Percentiles rank a stretch among this genome's conserved stretches.
These are phyloP conservation scores for Yamadazyma kitorensis DNA, from an alignment of 805 yeast genomes.

Conservation along the genomic window DNA sequence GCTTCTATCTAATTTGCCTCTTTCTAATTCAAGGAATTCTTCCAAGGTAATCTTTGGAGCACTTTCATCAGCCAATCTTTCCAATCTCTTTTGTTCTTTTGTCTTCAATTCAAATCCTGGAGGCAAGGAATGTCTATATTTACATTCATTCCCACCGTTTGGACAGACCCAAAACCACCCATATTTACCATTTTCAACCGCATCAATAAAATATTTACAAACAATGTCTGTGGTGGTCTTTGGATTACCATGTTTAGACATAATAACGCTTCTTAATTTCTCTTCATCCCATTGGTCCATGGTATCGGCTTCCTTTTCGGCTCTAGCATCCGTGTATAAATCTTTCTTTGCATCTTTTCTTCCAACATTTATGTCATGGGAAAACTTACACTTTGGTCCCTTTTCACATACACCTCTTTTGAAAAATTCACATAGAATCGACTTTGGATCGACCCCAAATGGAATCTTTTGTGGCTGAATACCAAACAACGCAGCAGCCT, in stretches of 20 bases:
- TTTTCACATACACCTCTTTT: conserved; percentile 83
- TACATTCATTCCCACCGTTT: conserved; percentile 88
- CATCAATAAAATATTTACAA: conserved; percentile 92
- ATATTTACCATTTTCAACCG: conserved; percentile 94
- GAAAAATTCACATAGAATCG: conserved; percentile 86
- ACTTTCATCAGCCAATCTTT: conserved; percentile 75
- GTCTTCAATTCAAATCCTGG: conserved; percentile 97
- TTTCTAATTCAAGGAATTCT: conserved; percentile 92
- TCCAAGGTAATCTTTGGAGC: conserved; percentile 92
- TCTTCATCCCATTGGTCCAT: conserved; percentile 98
- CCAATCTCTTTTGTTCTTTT: conserved; percentile 89
- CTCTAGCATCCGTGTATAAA: conserved; percentile 85
- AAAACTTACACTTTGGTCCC: conserved; percentile 85
- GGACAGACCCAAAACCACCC: conserved; percentile 99
- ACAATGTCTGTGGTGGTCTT: conserved; percentile 92
- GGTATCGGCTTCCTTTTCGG: conserved; percentile 70
- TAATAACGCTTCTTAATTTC: conserved; percentile 79
- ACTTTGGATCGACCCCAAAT: conserved; percentile 96
- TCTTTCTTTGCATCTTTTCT: conserved; percentile 89
- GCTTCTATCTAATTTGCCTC: conserved; percentile 73
- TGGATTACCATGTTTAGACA: conserved; percentile 92
- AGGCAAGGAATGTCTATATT: conserved; percentile 92
- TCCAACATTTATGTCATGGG: conserved; percentile 83
- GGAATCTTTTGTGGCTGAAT: conserved; percentile 82
- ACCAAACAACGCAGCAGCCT: conserved; percentile 76